These are phyloP conservation scores for Eleusine indica DNA, from an alignment of 176 grass and related monocot species.

Conservation along the genomic window DNA sequence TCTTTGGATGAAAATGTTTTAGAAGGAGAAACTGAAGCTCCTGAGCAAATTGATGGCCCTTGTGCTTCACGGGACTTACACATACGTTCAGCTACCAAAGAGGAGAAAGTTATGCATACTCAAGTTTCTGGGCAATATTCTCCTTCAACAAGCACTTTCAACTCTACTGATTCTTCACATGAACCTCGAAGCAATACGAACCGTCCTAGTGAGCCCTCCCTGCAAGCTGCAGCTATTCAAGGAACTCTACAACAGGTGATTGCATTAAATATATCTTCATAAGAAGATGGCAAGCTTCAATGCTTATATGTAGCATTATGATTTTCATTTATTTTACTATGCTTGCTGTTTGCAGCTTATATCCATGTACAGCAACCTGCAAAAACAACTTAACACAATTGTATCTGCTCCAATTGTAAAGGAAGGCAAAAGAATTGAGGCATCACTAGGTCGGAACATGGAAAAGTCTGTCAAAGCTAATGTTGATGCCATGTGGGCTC, in stretches of 20 bases:
- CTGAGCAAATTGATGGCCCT: constrained; percentile 41
- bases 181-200: constrained; percentile 48
- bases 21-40: constrained; percentile 45
- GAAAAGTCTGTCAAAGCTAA: constrained; percentile 89
- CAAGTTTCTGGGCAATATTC: constrained; percentile 51
- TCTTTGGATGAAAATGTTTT: constrained; percentile 40
- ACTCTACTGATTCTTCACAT: constrained; percentile 56
- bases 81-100: constrained; percentile 48
- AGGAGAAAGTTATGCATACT: constrained; percentile 53
- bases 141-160: constrained; percentile 49
- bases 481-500: constrained; percentile 83
- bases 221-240: constrained; percentile 59
- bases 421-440: constrained; percentile 86
- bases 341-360: constrained; percentile 62
- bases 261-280: constrained; percentile 12
- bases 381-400: constrained; percentile 76
- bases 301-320: neutral
- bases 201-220: constrained; percentile 44
- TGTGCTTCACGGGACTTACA: constrained; percentile 36
- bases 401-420: constrained; percentile 69
- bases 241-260: constrained; percentile 78
- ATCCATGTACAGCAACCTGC: constrained; percentile 71
- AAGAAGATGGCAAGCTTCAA: neutral
- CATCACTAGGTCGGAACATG: constrained; percentile 69
- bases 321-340: constrained; percentile 28